Evolutionary conservation across 139 green algal species (phyloP).

Genomic region (Spirogloea muscicola): DNA sequence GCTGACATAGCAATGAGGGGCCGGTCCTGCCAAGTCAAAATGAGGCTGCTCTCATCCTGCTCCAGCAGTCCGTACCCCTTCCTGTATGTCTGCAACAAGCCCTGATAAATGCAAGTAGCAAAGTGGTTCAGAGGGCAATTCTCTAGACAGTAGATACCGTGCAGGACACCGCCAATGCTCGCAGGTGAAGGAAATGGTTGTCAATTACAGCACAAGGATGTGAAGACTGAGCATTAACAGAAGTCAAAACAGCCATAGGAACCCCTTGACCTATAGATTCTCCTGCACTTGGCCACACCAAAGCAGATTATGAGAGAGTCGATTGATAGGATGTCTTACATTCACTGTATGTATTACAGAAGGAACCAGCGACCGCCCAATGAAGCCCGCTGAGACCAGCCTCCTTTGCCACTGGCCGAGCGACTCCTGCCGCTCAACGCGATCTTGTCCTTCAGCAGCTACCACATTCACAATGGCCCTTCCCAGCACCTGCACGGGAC

Average conservation of each 20-base stretch:
- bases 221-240: background rate
- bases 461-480: slow-evolving; percentile 24
- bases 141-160: background rate
- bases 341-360: background rate
- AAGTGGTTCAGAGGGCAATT: background rate
- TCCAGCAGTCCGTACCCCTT: background rate
- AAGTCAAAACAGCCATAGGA: too few relatives aligned
- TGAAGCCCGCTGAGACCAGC: slow-evolving; percentile 13
- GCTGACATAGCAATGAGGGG: background rate
- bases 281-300: too few relatives aligned
- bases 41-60: background rate
- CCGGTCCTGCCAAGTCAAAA: slow-evolving; percentile 4
- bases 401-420: slow-evolving; percentile 19
- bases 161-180: background rate
- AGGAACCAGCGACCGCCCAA: background rate
- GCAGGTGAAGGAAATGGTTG: background rate
- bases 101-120: background rate
- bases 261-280: too few relatives aligned
- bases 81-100: slow-evolving; percentile 7
- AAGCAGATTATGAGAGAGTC: background rate
- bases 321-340: background rate
- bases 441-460: slow-evolving; percentile 10
- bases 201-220: background rate
- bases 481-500: slow-evolving; percentile 16
- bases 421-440: slow-evolving; percentile 28